Conservation (phyloP, 352 stramenopile species). For the Phytophthora pseudosyringae region DNA sequence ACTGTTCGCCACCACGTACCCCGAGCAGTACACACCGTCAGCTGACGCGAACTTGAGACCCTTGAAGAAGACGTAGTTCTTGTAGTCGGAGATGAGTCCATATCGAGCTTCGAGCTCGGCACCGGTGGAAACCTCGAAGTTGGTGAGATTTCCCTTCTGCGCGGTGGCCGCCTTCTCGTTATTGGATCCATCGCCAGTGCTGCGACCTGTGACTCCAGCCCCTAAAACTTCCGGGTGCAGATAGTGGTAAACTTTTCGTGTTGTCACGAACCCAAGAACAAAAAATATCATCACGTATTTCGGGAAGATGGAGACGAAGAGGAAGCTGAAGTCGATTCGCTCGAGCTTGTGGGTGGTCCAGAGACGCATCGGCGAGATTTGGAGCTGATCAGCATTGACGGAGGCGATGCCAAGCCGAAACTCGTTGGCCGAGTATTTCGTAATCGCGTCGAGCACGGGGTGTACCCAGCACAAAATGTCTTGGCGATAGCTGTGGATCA, state of each 20-base stretch:
- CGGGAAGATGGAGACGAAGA: constrained; percentile 16
- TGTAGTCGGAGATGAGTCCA: constrained; percentile 40
- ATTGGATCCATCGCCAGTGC: constrained; percentile 15
- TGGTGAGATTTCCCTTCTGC: constrained; percentile 34
- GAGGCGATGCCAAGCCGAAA: constrained; percentile 26
- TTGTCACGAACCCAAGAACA: constrained; percentile 18
- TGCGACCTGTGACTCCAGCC: constrained; percentile 14
- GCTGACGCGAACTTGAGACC: constrained; percentile 48
- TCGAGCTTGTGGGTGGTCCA: constrained; percentile 34
- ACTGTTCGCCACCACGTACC: constrained; percentile 47
- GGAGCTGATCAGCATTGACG: constrained; percentile 18
- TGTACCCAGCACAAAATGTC: background rate
- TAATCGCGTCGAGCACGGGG: constrained; percentile 2
- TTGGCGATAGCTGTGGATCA: constrained; percentile 26
- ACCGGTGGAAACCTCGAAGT: constrained; percentile 38
- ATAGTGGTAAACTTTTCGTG: constrained; percentile 31
- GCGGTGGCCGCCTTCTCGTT: constrained; percentile 29
- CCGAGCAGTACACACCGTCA: constrained; percentile 47
- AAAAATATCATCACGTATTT: constrained; percentile 24
- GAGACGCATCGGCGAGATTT: constrained; percentile 22
- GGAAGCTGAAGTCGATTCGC: constrained; percentile 26
- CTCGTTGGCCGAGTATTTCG: constrained; percentile 13
- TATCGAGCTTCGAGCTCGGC: constrained; percentile 35
- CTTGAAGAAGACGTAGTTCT: constrained; percentile 46
- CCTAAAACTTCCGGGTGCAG: constrained; percentile 10